Evolutionary conservation across 768 basidiomycete genomes (phyloP).

Genomic region (Podaxis carcinomalis): DNA sequence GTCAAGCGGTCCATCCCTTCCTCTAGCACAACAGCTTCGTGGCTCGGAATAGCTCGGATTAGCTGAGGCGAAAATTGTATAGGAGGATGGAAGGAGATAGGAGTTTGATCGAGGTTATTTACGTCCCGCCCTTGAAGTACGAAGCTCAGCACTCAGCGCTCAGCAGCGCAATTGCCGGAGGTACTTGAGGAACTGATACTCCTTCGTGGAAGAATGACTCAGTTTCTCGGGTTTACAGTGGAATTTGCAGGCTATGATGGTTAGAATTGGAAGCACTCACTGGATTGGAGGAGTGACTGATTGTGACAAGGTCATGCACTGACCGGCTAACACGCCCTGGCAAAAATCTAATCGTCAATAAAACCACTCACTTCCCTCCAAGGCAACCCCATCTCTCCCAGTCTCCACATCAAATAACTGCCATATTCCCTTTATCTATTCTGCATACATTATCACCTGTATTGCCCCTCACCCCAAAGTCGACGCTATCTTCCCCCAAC

Average conservation of each 20-base stretch:
- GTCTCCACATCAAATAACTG: background rate
- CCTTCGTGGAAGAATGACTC: background rate
- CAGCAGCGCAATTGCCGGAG: background rate
- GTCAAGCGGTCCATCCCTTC: background rate
- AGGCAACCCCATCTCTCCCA: background rate
- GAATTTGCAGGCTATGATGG: background rate
- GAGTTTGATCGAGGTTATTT: background rate
- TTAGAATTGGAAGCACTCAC: background rate
- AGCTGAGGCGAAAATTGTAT: background rate
- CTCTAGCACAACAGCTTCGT: background rate
- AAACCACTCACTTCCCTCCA: background rate
- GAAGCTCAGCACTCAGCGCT: background rate
- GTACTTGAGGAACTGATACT: background rate
- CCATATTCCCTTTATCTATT: slow-evolving; percentile 4
- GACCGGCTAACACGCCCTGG: background rate
- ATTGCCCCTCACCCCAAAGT: background rate
- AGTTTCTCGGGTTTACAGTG: background rate
- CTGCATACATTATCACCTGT: slow-evolving; percentile 6
- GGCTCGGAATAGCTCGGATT: background rate
- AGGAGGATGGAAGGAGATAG: background rate
- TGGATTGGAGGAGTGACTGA: slow-evolving; percentile 5
- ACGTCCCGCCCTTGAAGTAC: background rate
- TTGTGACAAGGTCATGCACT: slow-evolving; percentile 12
- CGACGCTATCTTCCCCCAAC: background rate
- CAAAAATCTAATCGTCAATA: slow-evolving; percentile 8